These are phyloP conservation scores for Moricandia moricandioides DNA, from an alignment of 345 rosid species.

Conservation along the genomic window DNA sequence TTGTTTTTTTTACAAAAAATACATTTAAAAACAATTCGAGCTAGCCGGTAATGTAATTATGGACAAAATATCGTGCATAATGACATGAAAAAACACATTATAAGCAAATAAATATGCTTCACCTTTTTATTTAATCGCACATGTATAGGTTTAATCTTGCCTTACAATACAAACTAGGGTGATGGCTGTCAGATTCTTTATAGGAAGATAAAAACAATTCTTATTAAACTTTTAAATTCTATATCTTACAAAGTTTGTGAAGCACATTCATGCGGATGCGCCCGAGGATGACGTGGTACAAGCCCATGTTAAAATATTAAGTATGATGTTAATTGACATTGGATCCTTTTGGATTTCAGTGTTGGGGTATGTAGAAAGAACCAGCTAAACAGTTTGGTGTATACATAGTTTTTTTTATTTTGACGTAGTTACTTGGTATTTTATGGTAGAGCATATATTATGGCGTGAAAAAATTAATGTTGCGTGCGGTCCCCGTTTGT, in stretches of 20 bases:
- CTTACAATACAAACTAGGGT: background rate
- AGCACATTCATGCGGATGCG: background rate
- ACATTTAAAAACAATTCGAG: background rate
- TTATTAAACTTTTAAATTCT: background rate
- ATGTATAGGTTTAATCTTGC: background rate
- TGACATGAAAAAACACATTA: background rate
- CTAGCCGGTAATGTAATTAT: background rate
- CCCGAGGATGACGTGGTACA: background rate
- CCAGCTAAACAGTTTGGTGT: background rate
- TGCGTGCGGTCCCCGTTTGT: slow-evolving; percentile 30
- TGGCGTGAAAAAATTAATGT: background rate
- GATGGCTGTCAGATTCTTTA: background rate
- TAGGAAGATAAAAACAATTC: background rate
- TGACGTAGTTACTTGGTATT: background rate
- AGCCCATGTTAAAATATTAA: background rate
- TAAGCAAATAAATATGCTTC: background rate
- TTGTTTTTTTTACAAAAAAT: too few relatives aligned
- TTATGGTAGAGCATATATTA: background rate
- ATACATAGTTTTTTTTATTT: background rate
- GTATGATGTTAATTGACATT: slow-evolving; percentile 16
- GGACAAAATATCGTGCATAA: background rate
- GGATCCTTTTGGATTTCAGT: slow-evolving; percentile 39
- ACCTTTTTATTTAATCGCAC: background rate
- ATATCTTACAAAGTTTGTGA: background rate
- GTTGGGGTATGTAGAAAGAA: slow-evolving; percentile 24